These are phyloP conservation scores for Leptomonas pyrrhocoris DNA, from an alignment of 208 protist genomes.

Conservation along the genomic window DNA sequence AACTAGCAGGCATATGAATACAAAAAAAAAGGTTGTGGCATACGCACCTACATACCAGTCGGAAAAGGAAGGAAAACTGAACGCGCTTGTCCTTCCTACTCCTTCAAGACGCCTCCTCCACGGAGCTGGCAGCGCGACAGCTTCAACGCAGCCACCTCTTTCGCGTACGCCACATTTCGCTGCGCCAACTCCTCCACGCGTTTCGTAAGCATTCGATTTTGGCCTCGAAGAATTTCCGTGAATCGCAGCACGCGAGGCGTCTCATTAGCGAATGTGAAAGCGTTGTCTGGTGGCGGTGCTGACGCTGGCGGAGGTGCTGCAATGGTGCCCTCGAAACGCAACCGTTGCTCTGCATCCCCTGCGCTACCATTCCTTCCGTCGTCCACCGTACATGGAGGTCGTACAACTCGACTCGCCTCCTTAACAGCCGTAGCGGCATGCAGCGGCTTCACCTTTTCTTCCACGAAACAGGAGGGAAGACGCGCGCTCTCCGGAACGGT, in stretches of 20 bases:
- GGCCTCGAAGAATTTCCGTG: slow-evolving; percentile 25
- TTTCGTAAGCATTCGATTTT: slow-evolving; percentile 39
- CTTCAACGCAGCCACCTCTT: slow-evolving; percentile 31
- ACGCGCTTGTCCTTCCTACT: not conserved
- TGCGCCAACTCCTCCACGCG: slow-evolving; percentile 29
- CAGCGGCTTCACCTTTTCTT: not conserved
- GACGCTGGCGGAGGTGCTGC: not conserved
- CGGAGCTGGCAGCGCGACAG: slow-evolving; percentile 7
- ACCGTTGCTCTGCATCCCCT: no score
- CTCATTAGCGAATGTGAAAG: slow-evolving; percentile 2
- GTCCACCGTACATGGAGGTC: not conserved
- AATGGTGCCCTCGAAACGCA: no score
- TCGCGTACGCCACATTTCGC: slow-evolving; percentile 33
- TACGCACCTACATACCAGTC: no score
- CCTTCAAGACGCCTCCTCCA: not conserved
- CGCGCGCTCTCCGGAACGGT: not conserved
- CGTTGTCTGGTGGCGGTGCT: not conserved
- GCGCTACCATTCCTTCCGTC: no score
- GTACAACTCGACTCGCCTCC: not conserved
- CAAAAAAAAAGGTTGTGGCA: no score
- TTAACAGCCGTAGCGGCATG: not conserved
- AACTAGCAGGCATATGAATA: no score
- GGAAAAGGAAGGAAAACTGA: not conserved
- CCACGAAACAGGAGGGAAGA: not conserved
- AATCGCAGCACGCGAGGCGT: slow-evolving; percentile 3